Evolutionary conservation across 306 rosid species (phyloP).

Genomic region (Malus asiatica): DNA sequence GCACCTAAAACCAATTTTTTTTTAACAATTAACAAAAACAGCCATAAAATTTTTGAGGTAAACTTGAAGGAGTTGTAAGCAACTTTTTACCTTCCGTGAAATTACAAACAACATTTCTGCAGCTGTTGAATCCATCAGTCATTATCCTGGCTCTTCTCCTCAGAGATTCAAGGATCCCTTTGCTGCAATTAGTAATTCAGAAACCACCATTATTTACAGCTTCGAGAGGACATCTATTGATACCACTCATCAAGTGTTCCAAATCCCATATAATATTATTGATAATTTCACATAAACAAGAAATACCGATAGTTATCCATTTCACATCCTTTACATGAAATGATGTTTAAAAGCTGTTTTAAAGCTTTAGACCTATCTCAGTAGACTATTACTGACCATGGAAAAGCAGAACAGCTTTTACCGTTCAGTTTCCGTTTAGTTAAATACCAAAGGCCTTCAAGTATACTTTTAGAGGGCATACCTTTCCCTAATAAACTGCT

Average conservation of each 20-base stretch:
- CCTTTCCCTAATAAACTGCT: slow-evolving; percentile 81
- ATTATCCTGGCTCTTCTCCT: slow-evolving; percentile 89
- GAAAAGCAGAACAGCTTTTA: not conserved
- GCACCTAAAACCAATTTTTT: slow-evolving; percentile 64
- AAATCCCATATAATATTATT: not conserved
- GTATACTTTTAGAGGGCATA: slow-evolving; percentile 25
- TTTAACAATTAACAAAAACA: slow-evolving; percentile 6
- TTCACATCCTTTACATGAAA: not conserved
- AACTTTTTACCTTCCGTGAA: slow-evolving; percentile 81
- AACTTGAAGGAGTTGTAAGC: not conserved
- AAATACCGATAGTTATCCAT: not conserved
- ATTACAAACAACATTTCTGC: slow-evolving; percentile 94
- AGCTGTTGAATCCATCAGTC: slow-evolving; percentile 98
- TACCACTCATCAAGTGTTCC: not conserved
- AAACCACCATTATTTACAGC: slow-evolving; percentile 16
- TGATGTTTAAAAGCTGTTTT: not conserved
- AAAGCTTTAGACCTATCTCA: not conserved
- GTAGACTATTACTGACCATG: not conserved
- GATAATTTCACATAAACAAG: not conserved
- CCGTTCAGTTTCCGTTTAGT: not conserved
- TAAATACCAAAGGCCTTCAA: too few species aligned
- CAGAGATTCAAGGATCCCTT: slow-evolving; percentile 81
- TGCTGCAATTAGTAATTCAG: slow-evolving; percentile 42
- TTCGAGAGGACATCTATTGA: slow-evolving; percentile 1
- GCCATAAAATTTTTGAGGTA: not conserved